Base-by-base conservation (phyloP, 345 rosid species). In the Citrus medica region DNA sequence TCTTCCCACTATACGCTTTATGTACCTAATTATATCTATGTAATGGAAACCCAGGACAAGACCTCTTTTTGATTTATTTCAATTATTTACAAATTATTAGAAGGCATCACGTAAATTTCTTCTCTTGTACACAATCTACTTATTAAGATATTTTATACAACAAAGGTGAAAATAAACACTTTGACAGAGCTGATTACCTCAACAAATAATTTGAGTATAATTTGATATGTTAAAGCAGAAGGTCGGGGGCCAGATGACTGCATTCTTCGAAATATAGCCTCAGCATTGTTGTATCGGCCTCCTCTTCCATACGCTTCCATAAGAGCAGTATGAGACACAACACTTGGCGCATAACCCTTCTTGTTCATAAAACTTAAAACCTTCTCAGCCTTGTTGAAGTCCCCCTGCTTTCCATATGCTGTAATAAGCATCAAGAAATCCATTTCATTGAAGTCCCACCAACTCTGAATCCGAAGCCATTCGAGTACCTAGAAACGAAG, bases 291-390 rank as follows among this genome's bases (percentile, higher is more conserved):
- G 76, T 88, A 92, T 69, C 88, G 87, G 67, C 89, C 95, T 84
- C 97, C 97, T 87, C 84, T 92, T 74, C 99, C 98, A 80, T 96
- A 91, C 22, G 98, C 97, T 79, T 96, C 99, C 93, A 96, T 90
- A 48, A 96, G 93, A 78, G 98, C 98, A 25, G 99, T 96, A 58
- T 90, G 87, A 33, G 98, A 91, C 37, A 94, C 84, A 74, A 92
- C 97, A 84, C 83, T 91, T 42, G 98, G 97, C 42, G 64, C 80
- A 79, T 86, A 90, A 7, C 96, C 94, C 84, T 82, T 89, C 87
- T 89, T 89, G 80, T 90, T 93, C 87, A 94, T 85, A 40, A 83
- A 75, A 58, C 89, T 84, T 76, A 92, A 85, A 79, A 91, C 80
- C 83, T 83, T 94, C 85, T 96, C 99, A 79, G 97, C 97, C 84